Evolutionary conservation across 768 basidiomycete species (phyloP).

Genomic region (Boletus subcaerulescens): DNA sequence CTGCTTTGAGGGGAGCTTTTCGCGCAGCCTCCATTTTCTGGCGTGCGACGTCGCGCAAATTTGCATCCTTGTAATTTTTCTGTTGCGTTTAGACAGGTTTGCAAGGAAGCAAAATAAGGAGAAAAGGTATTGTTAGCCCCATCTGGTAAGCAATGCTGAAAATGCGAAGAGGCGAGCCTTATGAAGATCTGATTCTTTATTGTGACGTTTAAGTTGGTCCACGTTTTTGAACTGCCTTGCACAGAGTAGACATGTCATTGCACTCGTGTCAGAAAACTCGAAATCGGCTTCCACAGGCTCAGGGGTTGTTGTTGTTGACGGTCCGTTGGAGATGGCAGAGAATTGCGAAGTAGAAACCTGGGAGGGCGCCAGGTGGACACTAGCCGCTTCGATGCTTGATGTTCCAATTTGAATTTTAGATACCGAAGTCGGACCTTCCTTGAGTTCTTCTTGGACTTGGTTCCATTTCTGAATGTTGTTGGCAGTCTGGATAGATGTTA

Average conservation of each 20-base stretch:
- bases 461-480: slow-evolving; percentile 98
- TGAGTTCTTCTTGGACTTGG: slow-evolving; percentile 86
- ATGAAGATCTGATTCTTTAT: slow-evolving; percentile 91
- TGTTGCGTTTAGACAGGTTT: slow-evolving; percentile 34
- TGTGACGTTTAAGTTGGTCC: slow-evolving; percentile 86
- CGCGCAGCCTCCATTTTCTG: slow-evolving; percentile 56
- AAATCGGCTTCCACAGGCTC: slow-evolving; percentile 58
- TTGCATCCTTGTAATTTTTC: slow-evolving; percentile 82
- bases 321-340: slow-evolving; percentile 13
- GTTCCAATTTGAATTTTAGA: slow-evolving; percentile 14
- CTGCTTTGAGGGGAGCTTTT: slow-evolving; percentile 29
- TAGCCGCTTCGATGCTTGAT: slow-evolving; percentile 7
- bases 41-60: slow-evolving; percentile 68
- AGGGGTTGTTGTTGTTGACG: slow-evolving; percentile 34
- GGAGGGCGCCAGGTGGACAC: not conserved
- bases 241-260: slow-evolving; percentile 85
- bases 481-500: slow-evolving; percentile 53
- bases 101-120: not conserved
- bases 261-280: slow-evolving; percentile 75
- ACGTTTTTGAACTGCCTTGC: slow-evolving; percentile 87
- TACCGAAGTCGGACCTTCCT: slow-evolving; percentile 37
- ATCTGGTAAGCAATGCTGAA: slow-evolving; percentile 19
- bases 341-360: slow-evolving; percentile 11
- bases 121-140: slow-evolving; percentile 28
- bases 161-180: slow-evolving; percentile 64